These are phyloP conservation scores for Hirsutella thompsonii DNA, from an alignment of 2,329 filamentous ascomycete genomes.

Conservation along the genomic window DNA sequence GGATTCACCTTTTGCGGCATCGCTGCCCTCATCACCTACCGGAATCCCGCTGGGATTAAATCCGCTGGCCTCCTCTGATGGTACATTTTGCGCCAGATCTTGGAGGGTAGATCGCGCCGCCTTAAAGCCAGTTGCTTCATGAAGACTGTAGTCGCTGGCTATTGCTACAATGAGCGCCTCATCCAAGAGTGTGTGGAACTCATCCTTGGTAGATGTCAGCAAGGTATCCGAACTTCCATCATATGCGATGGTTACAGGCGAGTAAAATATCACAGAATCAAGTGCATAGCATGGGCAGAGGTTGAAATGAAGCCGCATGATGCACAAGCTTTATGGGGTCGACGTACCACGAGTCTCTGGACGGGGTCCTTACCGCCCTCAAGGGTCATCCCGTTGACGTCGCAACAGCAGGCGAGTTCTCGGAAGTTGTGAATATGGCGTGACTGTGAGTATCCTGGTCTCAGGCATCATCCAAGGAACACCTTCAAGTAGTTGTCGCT, in stretches of 20 bases:
- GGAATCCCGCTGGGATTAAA: conserved; percentile 70
- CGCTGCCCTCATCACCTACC: conserved; percentile 18
- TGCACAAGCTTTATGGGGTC: no score
- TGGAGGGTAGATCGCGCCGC: conserved; percentile 48
- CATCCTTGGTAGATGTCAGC: conserved; percentile 35
- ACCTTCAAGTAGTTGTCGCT: neutral
- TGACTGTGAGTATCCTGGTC: neutral
- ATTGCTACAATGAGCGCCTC: conserved; percentile 67
- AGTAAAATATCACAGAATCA: no score
- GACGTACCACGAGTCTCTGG: conserved; percentile 17
- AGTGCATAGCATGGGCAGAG: no score
- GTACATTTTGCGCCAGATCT: conserved; percentile 50
- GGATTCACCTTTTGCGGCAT: conserved; percentile 11
- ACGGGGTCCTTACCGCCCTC: conserved; percentile 11
- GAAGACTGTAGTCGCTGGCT: conserved; percentile 57
- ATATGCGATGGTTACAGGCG: no score
- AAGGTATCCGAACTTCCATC: neutral
- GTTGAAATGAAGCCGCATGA: no score
- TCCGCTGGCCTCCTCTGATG: conserved; percentile 54
- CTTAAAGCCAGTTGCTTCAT: conserved; percentile 34
- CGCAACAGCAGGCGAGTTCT: neutral
- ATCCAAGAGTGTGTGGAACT: conserved; percentile 65
- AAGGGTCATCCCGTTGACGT: conserved; percentile 10
- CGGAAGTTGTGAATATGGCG: neutral
- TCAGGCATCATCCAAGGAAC: conserved; percentile 1